These are phyloP conservation scores for Nannochloropsis salina DNA, from an alignment of 108 stramenopile species.

Conservation along the genomic window DNA sequence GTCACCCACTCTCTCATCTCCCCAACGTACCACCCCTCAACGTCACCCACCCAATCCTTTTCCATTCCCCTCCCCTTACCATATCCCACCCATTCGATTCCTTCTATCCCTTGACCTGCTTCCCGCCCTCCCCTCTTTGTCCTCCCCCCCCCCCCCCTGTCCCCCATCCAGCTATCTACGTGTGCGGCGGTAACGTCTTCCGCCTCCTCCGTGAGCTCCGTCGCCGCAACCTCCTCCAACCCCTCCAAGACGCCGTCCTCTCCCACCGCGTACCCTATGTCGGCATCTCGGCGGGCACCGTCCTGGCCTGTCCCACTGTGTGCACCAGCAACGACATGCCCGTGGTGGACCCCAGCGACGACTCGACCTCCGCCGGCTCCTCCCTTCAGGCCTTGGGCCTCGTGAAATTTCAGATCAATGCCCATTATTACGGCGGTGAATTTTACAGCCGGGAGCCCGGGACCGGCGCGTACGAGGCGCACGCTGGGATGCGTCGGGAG, in stretches of 20 bases:
- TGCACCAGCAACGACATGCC: slow-evolving; percentile 19
- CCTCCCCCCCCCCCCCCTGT: too few relatives aligned
- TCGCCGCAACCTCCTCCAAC: background rate
- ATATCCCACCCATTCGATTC: background rate
- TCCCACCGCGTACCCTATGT: background rate
- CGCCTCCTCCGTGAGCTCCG: background rate
- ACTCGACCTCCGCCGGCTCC: background rate
- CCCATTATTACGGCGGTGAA: background rate
- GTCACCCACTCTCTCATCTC: too few relatives aligned
- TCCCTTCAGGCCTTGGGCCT: background rate
- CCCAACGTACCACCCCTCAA: too few relatives aligned
- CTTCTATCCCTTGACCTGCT: background rate
- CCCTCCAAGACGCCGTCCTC: background rate
- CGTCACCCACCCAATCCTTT: too few relatives aligned
- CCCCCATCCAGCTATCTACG: background rate
- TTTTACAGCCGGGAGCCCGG: background rate
- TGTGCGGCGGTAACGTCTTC: background rate
- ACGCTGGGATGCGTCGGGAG: background rate
- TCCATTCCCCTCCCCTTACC: too few relatives aligned
- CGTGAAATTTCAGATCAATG: background rate
- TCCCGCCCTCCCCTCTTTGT: too few relatives aligned
- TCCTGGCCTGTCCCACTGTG: background rate
- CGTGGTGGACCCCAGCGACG: background rate
- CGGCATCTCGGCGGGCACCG: background rate
- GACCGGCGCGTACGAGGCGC: background rate